A percentile compares a stretch with the other conserved stretches of the same genome.
These are phyloP conservation scores for Aspergillus niger DNA, from an alignment of 2,329 filamentous ascomycete species.

Conservation along the genomic window DNA sequence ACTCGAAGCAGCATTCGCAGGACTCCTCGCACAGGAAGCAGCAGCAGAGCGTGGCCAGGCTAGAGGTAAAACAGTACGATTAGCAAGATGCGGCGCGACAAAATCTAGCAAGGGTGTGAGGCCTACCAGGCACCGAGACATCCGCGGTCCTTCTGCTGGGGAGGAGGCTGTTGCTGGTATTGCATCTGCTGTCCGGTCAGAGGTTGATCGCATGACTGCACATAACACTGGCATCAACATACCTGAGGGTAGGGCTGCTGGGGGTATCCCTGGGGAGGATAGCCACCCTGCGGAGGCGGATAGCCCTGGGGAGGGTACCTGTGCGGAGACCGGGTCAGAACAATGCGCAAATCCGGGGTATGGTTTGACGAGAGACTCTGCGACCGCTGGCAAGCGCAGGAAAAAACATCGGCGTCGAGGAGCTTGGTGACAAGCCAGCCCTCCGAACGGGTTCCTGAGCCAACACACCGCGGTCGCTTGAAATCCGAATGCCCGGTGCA, in stretches of 20 bases:
- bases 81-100: slow-evolving; percentile 5
- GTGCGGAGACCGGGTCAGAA: slow-evolving; percentile 1
- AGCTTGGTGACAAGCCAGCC: background rate
- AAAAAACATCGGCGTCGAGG: background rate
- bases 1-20: slow-evolving; percentile 66
- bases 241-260: slow-evolving; percentile 34
- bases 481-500: background rate
- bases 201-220: background rate
- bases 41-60: slow-evolving; percentile 61
- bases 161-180: slow-evolving; percentile 54
- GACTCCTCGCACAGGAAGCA: slow-evolving; percentile 66
- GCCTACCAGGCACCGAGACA: slow-evolving; percentile 55
- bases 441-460: background rate
- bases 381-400: background rate
- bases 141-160: slow-evolving; percentile 52
- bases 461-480: slow-evolving; percentile 2
- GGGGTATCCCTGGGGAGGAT: slow-evolving; percentile 29
- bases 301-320: slow-evolving; percentile 42
- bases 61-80: slow-evolving; percentile 24
- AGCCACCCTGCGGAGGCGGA: slow-evolving; percentile 26
- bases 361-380: background rate
- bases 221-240: slow-evolving; percentile 18
- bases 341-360: background rate
- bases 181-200: slow-evolving; percentile 39
- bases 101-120: background rate